phyloP scores from a whole-genome alignment of 768 basidiomycete genomes.

The Cystobasidium ongulense region DNA sequence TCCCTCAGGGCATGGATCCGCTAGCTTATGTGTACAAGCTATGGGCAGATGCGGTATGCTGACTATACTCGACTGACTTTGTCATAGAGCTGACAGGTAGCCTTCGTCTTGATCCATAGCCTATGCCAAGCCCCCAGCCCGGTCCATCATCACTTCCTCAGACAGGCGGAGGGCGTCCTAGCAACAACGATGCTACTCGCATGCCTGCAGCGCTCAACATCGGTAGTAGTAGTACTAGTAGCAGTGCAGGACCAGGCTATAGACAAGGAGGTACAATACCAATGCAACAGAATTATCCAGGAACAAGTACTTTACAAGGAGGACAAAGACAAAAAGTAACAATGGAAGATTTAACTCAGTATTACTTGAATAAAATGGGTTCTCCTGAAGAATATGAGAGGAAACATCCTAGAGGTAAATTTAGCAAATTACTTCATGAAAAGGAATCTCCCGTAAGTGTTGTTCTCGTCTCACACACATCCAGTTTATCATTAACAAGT shows the following conservation, averaged over 20 bases:
- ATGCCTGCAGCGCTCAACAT: background rate
- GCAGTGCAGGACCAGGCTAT: background rate
- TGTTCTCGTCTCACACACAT: background rate
- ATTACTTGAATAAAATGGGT: constrained; percentile 23
- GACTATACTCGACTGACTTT: background rate
- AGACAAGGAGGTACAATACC: constrained; percentile 14
- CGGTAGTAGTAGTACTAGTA: background rate
- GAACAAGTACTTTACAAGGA: background rate
- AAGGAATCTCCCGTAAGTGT: constrained; percentile 19
- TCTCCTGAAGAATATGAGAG: constrained; percentile 29
- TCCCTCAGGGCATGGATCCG: constrained; percentile 16
- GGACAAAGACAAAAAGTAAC: background rate
- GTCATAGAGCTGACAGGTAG: background rate
- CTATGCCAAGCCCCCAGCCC: constrained; percentile 4
- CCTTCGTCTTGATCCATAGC: background rate
- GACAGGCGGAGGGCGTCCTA: background rate
- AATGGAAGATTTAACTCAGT: constrained; percentile 23
- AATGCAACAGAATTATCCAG: constrained; percentile 23
- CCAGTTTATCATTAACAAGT: too few relatives aligned
- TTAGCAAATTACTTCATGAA: constrained; percentile 14
- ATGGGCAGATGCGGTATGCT: background rate
- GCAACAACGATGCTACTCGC: background rate
- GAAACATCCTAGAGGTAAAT: constrained; percentile 13
- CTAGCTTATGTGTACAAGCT: constrained; percentile 7
- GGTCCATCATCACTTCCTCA: background rate